A percentile compares a stretch with the other conserved stretches of the same genome.
phyloP scores from a whole-genome alignment of 1,284 basidiomycete species.

The Farysia itapuensis region DNA sequence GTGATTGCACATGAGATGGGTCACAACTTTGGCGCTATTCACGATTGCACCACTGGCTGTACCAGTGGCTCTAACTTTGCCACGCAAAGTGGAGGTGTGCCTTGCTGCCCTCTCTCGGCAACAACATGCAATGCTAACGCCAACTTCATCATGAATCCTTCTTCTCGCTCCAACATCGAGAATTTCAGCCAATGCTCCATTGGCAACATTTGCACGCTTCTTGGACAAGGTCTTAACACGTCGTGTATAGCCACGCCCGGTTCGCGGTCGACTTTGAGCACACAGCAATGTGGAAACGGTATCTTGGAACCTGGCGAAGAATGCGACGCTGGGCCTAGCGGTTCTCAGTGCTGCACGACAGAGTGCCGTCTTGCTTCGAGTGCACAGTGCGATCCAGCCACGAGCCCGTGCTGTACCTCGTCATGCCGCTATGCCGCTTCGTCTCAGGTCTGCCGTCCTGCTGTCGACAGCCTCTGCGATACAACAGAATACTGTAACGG shows the following conservation, averaged over 20 bases:
- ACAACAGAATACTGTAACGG: slow-evolving; percentile 78
- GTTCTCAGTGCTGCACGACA: slow-evolving; percentile 70
- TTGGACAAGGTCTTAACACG: slow-evolving; percentile 59
- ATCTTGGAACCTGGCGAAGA: slow-evolving; percentile 71
- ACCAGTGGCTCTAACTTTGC: slow-evolving; percentile 61
- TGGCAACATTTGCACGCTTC: slow-evolving; percentile 74
- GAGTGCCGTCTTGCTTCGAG: slow-evolving; percentile 77
- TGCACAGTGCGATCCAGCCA: slow-evolving; percentile 78
- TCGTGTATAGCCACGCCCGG: slow-evolving; percentile 52
- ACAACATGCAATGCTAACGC: slow-evolving; percentile 69
- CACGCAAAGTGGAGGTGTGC: slow-evolving; percentile 30
- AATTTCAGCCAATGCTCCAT: slow-evolving; percentile 67
- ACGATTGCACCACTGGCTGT: slow-evolving; percentile 68
- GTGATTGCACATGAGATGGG: slow-evolving; percentile 83
- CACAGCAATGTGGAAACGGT: slow-evolving; percentile 60
- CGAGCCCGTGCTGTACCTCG: slow-evolving; percentile 74
- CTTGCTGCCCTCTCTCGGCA: slow-evolving; percentile 74
- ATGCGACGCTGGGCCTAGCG: slow-evolving; percentile 79
- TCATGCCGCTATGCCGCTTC: slow-evolving; percentile 72
- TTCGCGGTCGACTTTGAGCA: slow-evolving; percentile 38
- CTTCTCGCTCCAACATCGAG: slow-evolving; percentile 37
- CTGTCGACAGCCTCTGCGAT: slow-evolving; percentile 74
- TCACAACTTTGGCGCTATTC: slow-evolving; percentile 87
- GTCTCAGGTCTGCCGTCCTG: slow-evolving; percentile 70
- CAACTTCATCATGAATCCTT: slow-evolving; percentile 40